Percentiles rank a stretch among this genome's conserved stretches.
Evolutionary conservation across 441 rosid genomes (phyloP).

Genomic region (Erodium texanum): DNA sequence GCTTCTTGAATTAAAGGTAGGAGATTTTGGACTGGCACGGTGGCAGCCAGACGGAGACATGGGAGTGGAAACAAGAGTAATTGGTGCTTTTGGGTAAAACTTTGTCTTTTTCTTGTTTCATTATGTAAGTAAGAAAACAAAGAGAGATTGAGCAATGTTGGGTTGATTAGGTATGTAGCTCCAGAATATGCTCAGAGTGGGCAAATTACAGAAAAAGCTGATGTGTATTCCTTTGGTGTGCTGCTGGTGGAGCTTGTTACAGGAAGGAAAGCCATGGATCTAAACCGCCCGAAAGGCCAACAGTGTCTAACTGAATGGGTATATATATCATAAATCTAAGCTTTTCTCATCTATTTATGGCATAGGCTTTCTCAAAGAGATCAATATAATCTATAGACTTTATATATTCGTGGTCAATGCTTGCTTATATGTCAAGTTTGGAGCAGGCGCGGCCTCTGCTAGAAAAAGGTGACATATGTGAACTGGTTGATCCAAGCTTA

Average conservation of each 20-base stretch:
- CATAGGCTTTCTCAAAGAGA: too few species aligned
- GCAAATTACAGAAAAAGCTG: slow-evolving; percentile 97
- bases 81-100: slow-evolving; percentile 90
- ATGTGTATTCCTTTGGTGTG: slow-evolving; percentile 93
- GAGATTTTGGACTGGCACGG: slow-evolving; percentile 96
- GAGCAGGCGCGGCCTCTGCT: slow-evolving; percentile 88
- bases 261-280: slow-evolving; percentile 95
- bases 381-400: too few species aligned
- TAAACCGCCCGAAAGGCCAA: slow-evolving; percentile 85
- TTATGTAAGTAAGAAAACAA: slow-evolving; percentile 3
- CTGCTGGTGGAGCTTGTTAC: slow-evolving; percentile 90
- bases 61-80: slow-evolving; percentile 92
- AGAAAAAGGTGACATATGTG: slow-evolving; percentile 67
- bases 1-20: slow-evolving; percentile 47
- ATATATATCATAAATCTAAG: too few species aligned
- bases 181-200: slow-evolving; percentile 99
- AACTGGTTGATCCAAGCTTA: slow-evolving; percentile 67
- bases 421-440: slow-evolving; percentile 18
- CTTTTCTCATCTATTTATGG: too few species aligned
- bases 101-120: background rate
- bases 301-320: slow-evolving; percentile 99
- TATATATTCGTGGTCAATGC: background rate
- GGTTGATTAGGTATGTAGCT: slow-evolving; percentile 70
- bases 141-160: background rate
- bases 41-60: slow-evolving; percentile 99